Evolutionary conservation across 768 basidiomycete species (phyloP).

Genomic region (Lactifluus echinatus): DNA sequence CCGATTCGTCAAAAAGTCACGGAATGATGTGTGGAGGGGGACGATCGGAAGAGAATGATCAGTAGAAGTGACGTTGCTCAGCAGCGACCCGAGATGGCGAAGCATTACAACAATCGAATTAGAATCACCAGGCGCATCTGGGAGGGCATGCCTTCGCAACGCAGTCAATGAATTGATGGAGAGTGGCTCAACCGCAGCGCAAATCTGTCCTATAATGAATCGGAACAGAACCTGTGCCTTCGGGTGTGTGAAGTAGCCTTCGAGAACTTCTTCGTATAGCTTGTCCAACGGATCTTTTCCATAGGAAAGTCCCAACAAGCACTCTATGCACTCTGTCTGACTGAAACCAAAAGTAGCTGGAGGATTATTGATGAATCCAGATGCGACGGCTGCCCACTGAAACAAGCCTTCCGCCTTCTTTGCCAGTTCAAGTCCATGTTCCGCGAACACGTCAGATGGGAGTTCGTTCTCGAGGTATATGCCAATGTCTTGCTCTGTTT

Average conservation of each 20-base stretch:
- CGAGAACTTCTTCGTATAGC: not conserved
- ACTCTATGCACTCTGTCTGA: not conserved
- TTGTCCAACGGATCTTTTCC: not conserved
- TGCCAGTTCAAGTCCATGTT: too few relatives aligned
- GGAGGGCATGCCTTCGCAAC: too few relatives aligned
- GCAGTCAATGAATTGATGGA: too few relatives aligned
- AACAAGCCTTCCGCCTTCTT: too few relatives aligned
- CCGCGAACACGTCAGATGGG: too few relatives aligned
- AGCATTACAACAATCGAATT: not conserved
- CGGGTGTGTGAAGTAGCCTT: not conserved
- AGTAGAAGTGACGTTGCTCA: not conserved
- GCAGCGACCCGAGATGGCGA: not conserved
- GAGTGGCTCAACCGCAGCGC: too few relatives aligned
- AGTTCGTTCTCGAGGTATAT: too few relatives aligned
- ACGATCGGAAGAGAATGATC: not conserved
- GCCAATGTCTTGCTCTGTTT: too few relatives aligned
- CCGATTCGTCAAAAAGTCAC: too few relatives aligned
- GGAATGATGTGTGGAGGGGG: too few relatives aligned
- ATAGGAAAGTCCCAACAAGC: not conserved
- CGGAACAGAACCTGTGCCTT: not conserved
- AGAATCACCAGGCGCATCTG: too few relatives aligned
- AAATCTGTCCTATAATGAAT: not conserved
- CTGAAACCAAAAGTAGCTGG: not conserved
- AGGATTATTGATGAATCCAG: not conserved
- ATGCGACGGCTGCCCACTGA: not conserved